Evolutionary conservation across 345 rosid genomes (phyloP).

Genomic region (Noccaea bulbosa): DNA sequence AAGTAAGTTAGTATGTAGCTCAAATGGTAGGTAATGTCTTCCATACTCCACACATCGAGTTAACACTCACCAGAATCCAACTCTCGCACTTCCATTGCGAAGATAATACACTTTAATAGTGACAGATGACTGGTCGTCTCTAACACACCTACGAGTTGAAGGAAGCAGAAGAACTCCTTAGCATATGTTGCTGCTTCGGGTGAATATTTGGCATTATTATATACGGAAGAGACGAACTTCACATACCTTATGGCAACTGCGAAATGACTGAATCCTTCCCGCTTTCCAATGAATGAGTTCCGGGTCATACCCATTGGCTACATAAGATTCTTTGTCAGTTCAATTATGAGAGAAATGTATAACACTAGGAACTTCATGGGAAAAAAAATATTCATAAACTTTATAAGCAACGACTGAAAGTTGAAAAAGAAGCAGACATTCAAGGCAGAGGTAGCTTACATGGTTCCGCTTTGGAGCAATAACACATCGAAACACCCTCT

Average conservation of each 20-base stretch:
- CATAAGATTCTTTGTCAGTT: slow-evolving; percentile 46
- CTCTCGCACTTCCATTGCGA: slow-evolving; percentile 90
- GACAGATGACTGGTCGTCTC: slow-evolving; percentile 83
- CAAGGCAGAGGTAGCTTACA: slow-evolving; percentile 56
- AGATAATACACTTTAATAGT: slow-evolving; percentile 82
- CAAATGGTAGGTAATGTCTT: slow-evolving; percentile 32
- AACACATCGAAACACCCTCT: slow-evolving; percentile 84
- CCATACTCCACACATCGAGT: slow-evolving; percentile 19
- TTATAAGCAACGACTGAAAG: slow-evolving; percentile 5
- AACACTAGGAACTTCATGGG: slow-evolving; percentile 14
- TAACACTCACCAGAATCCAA: slow-evolving; percentile 90
- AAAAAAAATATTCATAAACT: neutral
- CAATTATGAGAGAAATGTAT: slow-evolving; percentile 27
- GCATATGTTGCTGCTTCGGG: slow-evolving; percentile 23
- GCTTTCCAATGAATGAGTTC: slow-evolving; percentile 77
- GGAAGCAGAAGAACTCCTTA: slow-evolving; percentile 1
- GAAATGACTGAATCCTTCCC: slow-evolving; percentile 83
- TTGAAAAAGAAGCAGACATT: neutral
- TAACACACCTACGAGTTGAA: slow-evolving; percentile 70
- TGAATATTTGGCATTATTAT: slow-evolving; percentile 12
- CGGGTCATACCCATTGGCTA: slow-evolving; percentile 93
- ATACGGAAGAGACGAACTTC: slow-evolving; percentile 25
- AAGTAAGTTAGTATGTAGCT: slow-evolving; percentile 33
- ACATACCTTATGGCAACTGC: slow-evolving; percentile 86
- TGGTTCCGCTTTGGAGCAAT: slow-evolving; percentile 90